These are phyloP conservation scores for Kalanchoe fedtschenkoi DNA, from an alignment of 164 flowering plant species.

Conservation along the genomic window DNA sequence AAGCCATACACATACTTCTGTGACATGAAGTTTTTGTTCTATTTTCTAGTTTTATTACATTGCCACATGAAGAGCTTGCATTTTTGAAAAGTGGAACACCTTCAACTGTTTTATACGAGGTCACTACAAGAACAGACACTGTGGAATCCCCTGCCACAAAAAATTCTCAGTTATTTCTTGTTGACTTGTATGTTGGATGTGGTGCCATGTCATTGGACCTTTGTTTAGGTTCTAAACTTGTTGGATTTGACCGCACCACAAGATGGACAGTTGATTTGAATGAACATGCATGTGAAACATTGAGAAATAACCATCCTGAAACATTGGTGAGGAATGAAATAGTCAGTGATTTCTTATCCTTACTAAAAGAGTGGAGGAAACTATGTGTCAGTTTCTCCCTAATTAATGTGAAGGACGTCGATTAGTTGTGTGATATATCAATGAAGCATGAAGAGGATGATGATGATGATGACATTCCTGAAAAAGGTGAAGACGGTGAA, in stretches of 20 bases:
- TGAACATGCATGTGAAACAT: constrained; percentile 54
- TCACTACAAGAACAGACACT: constrained; percentile 6
- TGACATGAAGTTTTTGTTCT: constrained; percentile 42
- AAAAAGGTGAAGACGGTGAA: constrained; percentile 13
- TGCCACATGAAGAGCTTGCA: constrained; percentile 20
- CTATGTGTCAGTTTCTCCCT: constrained; percentile 35
- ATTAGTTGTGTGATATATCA: neutral
- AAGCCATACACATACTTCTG: constrained; percentile 45
- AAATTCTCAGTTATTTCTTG: constrained; percentile 22
- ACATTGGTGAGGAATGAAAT: constrained; percentile 68
- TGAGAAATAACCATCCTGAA: constrained; percentile 66
- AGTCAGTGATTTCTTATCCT: constrained; percentile 48
- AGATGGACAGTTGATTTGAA: constrained; percentile 91
- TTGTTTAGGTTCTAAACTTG: constrained; percentile 54
- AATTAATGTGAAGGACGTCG: constrained; percentile 8
- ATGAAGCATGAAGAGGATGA: constrained; percentile 4
- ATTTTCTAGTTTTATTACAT: constrained; percentile 27
- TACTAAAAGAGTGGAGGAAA: constrained; percentile 60
- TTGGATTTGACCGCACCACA: constrained; percentile 49
- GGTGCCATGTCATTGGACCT: constrained; percentile 93
- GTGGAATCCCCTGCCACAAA: neutral
- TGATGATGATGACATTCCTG: constrained; percentile 13
- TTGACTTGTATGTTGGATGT: constrained; percentile 82
- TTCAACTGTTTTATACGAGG: constrained; percentile 8
- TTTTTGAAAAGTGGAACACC: constrained; percentile 20